These are phyloP conservation scores for Raffaelea albimanens DNA, from an alignment of 2,329 filamentous ascomycete genomes.

Conservation along the genomic window DNA sequence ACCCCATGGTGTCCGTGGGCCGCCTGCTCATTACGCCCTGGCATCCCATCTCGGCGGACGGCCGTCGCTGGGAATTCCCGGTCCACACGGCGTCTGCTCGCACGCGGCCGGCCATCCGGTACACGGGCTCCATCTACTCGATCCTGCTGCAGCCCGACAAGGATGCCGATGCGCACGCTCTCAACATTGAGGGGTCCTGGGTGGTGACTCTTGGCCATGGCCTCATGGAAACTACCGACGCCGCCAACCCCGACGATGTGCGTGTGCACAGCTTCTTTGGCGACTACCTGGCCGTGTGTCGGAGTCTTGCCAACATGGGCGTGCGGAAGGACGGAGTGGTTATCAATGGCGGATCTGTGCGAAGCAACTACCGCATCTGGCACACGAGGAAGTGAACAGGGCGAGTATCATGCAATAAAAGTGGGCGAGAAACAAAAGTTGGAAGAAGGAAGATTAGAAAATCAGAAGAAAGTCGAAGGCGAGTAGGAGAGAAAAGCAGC, in stretches of 20 bases:
- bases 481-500: too few relatives aligned
- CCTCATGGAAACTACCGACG: conserved; percentile 19
- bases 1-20: conserved; percentile 35
- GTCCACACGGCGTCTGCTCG: conserved; percentile 14
- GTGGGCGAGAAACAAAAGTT: too few relatives aligned
- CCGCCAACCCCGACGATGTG: conserved; percentile 2
- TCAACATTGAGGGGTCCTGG: conserved; percentile 37
- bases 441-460: too few relatives aligned
- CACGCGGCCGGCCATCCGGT: conserved; percentile 23
- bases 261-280: conserved; percentile 11
- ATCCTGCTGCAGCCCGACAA: conserved; percentile 40
- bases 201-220: conserved; percentile 53
- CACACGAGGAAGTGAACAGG: conserved; percentile 7
- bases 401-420: too few relatives aligned
- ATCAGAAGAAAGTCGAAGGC: too few relatives aligned
- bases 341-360: conserved; percentile 26
- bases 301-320: conserved; percentile 25
- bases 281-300: conserved; percentile 3
- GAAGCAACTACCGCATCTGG: conserved; percentile 8
- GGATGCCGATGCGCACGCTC: conserved; percentile 36
- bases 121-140: conserved; percentile 47
- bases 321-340: conserved; percentile 30
- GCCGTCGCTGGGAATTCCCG: conserved; percentile 18
- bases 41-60: conserved; percentile 38
- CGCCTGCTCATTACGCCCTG: conserved; percentile 45